phyloP scores from a whole-genome alignment of 2,329 filamentous ascomycete species.

The Orbilia quercus region DNA sequence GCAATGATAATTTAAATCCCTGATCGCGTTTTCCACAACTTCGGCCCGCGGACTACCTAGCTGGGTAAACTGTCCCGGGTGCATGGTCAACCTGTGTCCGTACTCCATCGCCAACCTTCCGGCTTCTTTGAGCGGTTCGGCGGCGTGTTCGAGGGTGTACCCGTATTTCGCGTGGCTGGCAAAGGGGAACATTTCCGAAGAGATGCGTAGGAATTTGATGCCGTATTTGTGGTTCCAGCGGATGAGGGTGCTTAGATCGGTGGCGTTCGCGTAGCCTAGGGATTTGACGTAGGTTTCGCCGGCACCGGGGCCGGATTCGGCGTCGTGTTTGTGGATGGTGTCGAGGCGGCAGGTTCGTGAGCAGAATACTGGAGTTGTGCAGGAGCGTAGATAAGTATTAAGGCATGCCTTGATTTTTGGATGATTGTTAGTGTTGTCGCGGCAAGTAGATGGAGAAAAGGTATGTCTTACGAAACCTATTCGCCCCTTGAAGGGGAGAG shows the following conservation, averaged over 20 bases:
- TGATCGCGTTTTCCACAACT: constrained; percentile 79
- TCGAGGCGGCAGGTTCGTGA: constrained; percentile 91
- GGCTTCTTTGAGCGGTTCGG: constrained; percentile 78
- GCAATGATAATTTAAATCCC: constrained; percentile 87
- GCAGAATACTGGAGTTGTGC: constrained; percentile 85
- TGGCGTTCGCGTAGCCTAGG: constrained; percentile 82
- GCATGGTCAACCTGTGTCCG: constrained; percentile 86
- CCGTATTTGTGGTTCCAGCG: constrained; percentile 91
- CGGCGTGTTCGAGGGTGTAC: constrained; percentile 86
- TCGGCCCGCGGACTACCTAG: constrained; percentile 82
- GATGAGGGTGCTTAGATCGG: constrained; percentile 85
- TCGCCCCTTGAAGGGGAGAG: constrained; percentile 88
- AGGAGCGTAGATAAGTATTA: constrained; percentile 86
- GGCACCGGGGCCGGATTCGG: constrained; percentile 36
- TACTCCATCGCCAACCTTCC: constrained; percentile 80
- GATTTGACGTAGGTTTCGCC: constrained; percentile 78
- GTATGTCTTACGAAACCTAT: constrained; percentile 89
- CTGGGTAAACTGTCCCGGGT: constrained; percentile 93
- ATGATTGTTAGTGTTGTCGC: too few relatives aligned
- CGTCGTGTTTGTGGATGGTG: constrained; percentile 86
- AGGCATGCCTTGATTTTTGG: constrained; percentile 75
- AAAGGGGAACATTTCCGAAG: constrained; percentile 97
- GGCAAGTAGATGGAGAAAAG: constrained; percentile 56
- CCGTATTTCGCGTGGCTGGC: constrained; percentile 88
- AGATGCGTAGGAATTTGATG: constrained; percentile 91